Evolutionary conservation across 192 early-diverging fungal species (phyloP).

Genomic region (Haplosporangium gracile): DNA sequence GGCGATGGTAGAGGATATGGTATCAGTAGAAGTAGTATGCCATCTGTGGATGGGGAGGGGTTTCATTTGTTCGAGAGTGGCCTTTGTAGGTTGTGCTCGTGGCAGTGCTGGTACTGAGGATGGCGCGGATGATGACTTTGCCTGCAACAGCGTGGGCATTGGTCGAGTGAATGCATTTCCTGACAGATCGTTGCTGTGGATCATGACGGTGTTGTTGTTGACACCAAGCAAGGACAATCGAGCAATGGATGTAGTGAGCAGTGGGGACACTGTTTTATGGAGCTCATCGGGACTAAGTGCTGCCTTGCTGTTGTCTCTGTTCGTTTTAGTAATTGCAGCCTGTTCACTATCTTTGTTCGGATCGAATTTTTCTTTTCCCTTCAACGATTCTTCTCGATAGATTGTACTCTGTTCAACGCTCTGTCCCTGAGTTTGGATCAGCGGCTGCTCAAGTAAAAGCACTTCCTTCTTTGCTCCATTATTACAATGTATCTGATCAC

Average conservation of each 20-base stretch:
- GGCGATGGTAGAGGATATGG: background rate
- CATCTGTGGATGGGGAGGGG: background rate
- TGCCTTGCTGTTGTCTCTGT: background rate
- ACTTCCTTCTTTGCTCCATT: background rate
- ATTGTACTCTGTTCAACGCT: background rate
- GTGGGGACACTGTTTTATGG: background rate
- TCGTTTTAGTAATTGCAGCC: background rate
- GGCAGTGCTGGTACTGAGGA: background rate
- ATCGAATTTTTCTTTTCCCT: background rate
- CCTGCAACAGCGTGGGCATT: background rate
- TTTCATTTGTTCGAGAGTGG: background rate
- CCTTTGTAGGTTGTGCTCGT: background rate
- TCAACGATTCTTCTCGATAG: background rate
- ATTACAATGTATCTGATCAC: background rate
- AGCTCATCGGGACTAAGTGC: too few relatives aligned
- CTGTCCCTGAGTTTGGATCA: background rate
- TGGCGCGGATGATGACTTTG: background rate
- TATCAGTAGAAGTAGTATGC: background rate
- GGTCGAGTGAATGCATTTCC: background rate
- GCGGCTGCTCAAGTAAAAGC: background rate
- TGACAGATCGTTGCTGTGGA: background rate
- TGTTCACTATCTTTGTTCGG: background rate
- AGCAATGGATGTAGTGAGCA: background rate
- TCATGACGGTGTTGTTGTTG: background rate
- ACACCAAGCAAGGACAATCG: background rate